A percentile compares a stretch with the other conserved stretches of the same genome.
These are phyloP conservation scores for Nicotiana paniculata DNA, from an alignment of 257 asterid genomes.

Conservation along the genomic window DNA sequence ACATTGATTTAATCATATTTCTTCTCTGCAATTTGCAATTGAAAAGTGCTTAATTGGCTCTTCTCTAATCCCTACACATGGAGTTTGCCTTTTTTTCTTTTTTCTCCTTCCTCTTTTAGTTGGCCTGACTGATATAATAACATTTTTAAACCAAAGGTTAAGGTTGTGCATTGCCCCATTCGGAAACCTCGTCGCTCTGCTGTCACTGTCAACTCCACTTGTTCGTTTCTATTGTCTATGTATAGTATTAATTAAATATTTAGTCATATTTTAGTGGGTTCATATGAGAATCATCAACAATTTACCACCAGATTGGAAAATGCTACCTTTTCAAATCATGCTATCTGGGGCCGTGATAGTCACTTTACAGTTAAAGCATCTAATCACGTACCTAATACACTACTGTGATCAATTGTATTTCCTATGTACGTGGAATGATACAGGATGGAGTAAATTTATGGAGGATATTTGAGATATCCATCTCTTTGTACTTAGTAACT, in stretches of 20 bases:
- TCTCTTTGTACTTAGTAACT: not conserved
- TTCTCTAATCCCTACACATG: not conserved
- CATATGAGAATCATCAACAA: not conserved
- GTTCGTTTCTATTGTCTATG: not conserved
- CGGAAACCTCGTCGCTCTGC: slow-evolving; percentile 25
- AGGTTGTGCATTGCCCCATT: slow-evolving; percentile 22
- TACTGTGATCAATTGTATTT: not conserved
- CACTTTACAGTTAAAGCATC: not conserved
- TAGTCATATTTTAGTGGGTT: not conserved
- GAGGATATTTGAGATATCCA: not conserved
- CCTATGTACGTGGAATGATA: not conserved
- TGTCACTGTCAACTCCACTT: slow-evolving; percentile 6
- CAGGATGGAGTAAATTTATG: not conserved
- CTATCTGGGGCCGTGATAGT: not conserved
- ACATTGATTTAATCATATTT: not conserved
- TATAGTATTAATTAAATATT: not conserved
- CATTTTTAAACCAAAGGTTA: slow-evolving; percentile 8
- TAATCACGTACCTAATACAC: not conserved
- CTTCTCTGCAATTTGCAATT: not conserved
- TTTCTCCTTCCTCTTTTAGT: not conserved
- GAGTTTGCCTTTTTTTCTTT: not conserved
- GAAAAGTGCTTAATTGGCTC: slow-evolving; percentile 8
- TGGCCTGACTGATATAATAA: not conserved
- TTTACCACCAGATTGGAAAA: not conserved
- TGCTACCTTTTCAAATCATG: not conserved